Evolutionary conservation across 169 alveolate species (phyloP), one percentile per base, ranked within the genome.

Genomic region (Cryptosporidium xiaoi): DNA sequence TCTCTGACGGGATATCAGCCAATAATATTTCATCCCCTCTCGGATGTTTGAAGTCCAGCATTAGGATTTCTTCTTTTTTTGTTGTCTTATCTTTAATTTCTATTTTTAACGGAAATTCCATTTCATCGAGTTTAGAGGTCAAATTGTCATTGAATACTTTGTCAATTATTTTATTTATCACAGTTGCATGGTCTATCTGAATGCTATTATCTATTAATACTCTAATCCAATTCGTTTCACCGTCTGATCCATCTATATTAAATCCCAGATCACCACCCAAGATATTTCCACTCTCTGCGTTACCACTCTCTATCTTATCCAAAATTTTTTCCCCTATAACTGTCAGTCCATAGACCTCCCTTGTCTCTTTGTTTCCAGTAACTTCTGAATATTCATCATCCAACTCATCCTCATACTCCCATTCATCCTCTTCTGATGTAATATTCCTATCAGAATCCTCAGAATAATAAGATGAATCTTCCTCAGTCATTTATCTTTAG

Each of bases 11-110:
- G 48, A 34, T 77, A 29, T 77, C 50, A 13, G 77, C 56, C 44
- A 77, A 29, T 48, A 77, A 7, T 34, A 77, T 60, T 34, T 77
- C 87, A 62, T 77, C 87, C 20, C 87, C 87, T 36, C 87, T 77
- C 7, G 87, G 69, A 18, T 46, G 33, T 15, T 77, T 58, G 3
- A 62, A 56, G 34, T 77, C 65, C 44, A 77, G 36, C 18, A 77
- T 36, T 33, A 77, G 27, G 34, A 20, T 40, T 44, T 60, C 71
- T 24, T 58, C 51, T 44, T 55, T 36, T 31, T 62, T 62, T 13
- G 87, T 40, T 36, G 15, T 60, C 24, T 56, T 56, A 34, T 60
- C 44, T 12, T 3, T 62, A 4, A 77, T 40, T 34, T 77, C 58
- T n/a, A 77, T n/a, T 48, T 77, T 77, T 18, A 36, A 2, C 27